These are phyloP conservation scores for Grosmannia huntii DNA, from an alignment of 2,329 filamentous ascomycete genomes.

Conservation along the genomic window DNA sequence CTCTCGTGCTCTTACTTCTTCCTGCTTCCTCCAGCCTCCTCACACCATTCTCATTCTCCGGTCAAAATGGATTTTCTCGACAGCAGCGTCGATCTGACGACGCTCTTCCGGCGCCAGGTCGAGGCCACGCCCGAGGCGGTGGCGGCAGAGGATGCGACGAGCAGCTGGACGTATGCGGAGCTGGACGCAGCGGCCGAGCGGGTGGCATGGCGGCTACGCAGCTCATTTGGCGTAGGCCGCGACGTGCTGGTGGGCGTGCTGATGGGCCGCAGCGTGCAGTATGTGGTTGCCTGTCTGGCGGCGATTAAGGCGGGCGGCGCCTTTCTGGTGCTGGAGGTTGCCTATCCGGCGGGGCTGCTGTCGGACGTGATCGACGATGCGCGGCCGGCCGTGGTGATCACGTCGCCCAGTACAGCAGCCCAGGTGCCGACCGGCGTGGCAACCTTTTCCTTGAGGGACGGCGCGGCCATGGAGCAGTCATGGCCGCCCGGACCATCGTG, in stretches of 20 bases:
- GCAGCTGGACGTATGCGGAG: slow-evolving; percentile 58
- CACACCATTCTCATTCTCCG: neutral
- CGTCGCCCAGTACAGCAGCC: slow-evolving; percentile 47
- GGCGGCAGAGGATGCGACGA: slow-evolving; percentile 58
- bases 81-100: slow-evolving; percentile 56
- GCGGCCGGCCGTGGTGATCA: slow-evolving; percentile 57
- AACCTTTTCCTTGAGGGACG: slow-evolving; percentile 50
- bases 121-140: slow-evolving; percentile 53
- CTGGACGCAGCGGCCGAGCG: slow-evolving; percentile 53
- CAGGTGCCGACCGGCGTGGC: slow-evolving; percentile 53
- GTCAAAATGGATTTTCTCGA: slow-evolving; percentile 32
- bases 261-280: slow-evolving; percentile 62
- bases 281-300: slow-evolving; percentile 67
- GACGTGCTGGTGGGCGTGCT: slow-evolving; percentile 66
- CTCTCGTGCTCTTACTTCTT: neutral
- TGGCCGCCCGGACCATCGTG: neutral
- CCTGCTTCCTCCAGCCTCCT: neutral
- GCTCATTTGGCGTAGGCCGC: slow-evolving; percentile 51
- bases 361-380: slow-evolving; percentile 69
- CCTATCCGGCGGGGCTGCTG: slow-evolving; percentile 61
- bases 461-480: neutral
- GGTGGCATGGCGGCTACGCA: slow-evolving; percentile 52
- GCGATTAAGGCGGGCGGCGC: slow-evolving; percentile 68
- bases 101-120: slow-evolving; percentile 59
- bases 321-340: slow-evolving; percentile 68